A percentile compares a stretch with the other conserved stretches of the same genome.
Evolutionary conservation across 345 rosid genomes (phyloP).

Genomic region (Gossypium mustelinum): DNA sequence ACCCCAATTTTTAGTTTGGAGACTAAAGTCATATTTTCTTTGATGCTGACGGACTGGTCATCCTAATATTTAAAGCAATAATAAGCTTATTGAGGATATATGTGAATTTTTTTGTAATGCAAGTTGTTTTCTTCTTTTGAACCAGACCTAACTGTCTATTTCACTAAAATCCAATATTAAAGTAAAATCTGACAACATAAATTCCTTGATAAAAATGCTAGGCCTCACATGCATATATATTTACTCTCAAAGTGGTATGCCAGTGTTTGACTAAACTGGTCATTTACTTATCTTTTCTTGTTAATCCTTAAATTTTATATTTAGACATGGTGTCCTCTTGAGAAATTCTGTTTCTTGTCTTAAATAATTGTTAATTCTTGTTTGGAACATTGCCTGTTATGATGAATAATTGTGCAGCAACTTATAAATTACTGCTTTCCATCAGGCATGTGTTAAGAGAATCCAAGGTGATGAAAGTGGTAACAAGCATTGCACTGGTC

Average conservation of each 20-base stretch:
- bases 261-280: neutral
- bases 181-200: neutral
- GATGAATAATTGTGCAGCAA: neutral
- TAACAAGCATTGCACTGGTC: conserved; percentile 90
- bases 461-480: conserved; percentile 77
- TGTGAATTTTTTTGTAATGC: neutral
- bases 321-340: neutral
- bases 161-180: neutral
- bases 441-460: conserved; percentile 83
- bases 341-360: neutral
- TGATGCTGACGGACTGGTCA: neutral
- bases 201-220: neutral
- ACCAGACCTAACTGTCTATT: neutral
- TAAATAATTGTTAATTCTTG: conserved; percentile 5
- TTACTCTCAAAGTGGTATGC: neutral
- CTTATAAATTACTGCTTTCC: neutral
- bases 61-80: too few relatives aligned
- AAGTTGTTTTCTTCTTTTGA: neutral
- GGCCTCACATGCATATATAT: neutral
- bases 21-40: neutral
- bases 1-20: neutral
- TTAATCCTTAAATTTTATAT: neutral
- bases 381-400: neutral
- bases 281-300: neutral
- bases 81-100: neutral